Percentiles rank a stretch among this genome's conserved stretches.
Conservation (phyloP, 345 rosid species). For the Ceriops tagal region DNA sequence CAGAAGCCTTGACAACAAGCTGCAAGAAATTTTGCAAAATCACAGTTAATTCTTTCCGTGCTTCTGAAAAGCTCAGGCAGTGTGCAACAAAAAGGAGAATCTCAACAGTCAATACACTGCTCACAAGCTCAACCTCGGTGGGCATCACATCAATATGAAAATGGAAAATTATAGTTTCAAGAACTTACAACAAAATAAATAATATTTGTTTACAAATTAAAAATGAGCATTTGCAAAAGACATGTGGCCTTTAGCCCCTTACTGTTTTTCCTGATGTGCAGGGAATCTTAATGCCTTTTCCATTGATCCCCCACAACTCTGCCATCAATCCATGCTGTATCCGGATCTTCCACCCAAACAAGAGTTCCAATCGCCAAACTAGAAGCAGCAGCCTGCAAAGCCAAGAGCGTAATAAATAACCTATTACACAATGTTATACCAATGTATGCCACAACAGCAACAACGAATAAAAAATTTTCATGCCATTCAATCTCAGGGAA, state of each 20-base stretch:
- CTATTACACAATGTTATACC: not conserved
- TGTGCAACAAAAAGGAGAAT: not conserved
- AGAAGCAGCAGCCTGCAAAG: slow-evolving; percentile 56
- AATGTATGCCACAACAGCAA: not conserved
- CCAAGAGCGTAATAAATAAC: slow-evolving; percentile 16
- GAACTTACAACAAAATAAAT: slow-evolving; percentile 5
- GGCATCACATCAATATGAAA: not conserved
- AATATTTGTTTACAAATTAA: not conserved
- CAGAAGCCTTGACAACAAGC: not conserved
- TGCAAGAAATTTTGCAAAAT: not conserved
- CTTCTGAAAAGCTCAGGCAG: no score
- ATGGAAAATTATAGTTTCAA: not conserved
- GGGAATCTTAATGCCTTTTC: slow-evolving; percentile 66
- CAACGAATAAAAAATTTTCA: no score
- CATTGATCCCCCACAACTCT: slow-evolving; percentile 66
- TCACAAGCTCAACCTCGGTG: slow-evolving; percentile 2
- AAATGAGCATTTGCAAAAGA: not conserved
- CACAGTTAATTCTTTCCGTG: not conserved
- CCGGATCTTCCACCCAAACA: slow-evolving; percentile 94
- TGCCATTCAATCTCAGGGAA: no score
- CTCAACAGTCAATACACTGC: slow-evolving; percentile 2
- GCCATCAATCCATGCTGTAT: slow-evolving; percentile 89
- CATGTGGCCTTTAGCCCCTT: slow-evolving; percentile 22
- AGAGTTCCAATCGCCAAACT: slow-evolving; percentile 68
- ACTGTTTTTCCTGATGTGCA: slow-evolving; percentile 90